Base-by-base conservation (phyloP, 2,329 filamentous ascomycete species). In the Monosporascus sp. region DNA sequence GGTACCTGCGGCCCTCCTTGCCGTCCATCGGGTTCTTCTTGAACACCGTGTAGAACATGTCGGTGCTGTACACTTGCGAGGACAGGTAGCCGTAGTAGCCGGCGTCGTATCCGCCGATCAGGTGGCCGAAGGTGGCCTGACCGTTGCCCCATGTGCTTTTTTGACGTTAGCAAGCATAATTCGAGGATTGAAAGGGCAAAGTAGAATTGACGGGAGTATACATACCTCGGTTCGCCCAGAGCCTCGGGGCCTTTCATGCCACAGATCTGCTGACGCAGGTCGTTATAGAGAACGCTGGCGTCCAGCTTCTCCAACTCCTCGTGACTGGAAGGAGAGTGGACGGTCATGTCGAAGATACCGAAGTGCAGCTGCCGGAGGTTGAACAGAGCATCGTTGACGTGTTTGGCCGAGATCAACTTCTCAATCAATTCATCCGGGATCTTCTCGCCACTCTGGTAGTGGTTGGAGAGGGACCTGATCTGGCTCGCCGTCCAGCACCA, bases 1-100 rank as follows among this genome's bases (percentile, higher is more conserved):
- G 79, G 72, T 93, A 94, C 54, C 88, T 74, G 15, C 89, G 78
- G 1, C 89, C 89, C 67, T 91, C 83, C 59, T 80, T 81, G 35
- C 78, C 78, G 68, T 91, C 82, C 88, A 93, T 91, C 0, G 89
- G 89, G 67, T 92, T 78, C 61, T 81, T 77, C 74, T 87, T 86
- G 74, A 94, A 94, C 47, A 88, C 85, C 0, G 81, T 81, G 72
- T 89, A 85, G 77, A 93, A 95, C 88, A 95, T 93, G 70, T 95
- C 89, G 26, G 87, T 81, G 22, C 85, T 89, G 72, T 92, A 94
- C 18, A 94, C 90, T 68, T 90, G 82, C 1, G 86, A 90, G 58
- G 82, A 87, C 37, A 87, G 73, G 66, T 87, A 88, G 62, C 84
- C 84, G 69, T 94, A 94, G 74, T 93, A 93, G 44, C 89, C 88